A percentile compares a stretch with the other conserved stretches of the same genome.
Evolutionary conservation across 1,139 yeast genomes (phyloP).

Genomic region (Nakaseomyces uthaithaninus): DNA sequence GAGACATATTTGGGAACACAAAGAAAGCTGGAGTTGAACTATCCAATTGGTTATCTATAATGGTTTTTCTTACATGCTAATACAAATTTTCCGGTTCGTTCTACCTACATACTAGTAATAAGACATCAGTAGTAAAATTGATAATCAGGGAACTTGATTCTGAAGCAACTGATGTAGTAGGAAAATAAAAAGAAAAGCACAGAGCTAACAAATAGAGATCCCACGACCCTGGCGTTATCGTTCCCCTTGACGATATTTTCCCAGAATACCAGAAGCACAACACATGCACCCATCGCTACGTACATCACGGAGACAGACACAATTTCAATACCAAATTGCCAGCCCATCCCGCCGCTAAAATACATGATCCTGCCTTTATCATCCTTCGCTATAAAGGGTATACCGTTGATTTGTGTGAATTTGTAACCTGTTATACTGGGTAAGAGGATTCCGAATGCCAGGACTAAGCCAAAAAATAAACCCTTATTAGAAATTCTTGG

Average conservation of each 20-base stretch:
- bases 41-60: too few species aligned
- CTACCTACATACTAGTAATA: too few species aligned
- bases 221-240: constrained; percentile 16
- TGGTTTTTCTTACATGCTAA: too few species aligned
- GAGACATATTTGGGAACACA: too few species aligned
- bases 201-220: constrained; percentile 20
- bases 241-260: constrained; percentile 19
- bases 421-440: constrained; percentile 53
- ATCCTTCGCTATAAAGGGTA: constrained; percentile 54
- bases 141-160: constrained; percentile 36
- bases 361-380: constrained; percentile 42
- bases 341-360: constrained; percentile 54
- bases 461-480: constrained; percentile 33
- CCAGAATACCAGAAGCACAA: constrained; percentile 35
- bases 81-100: constrained; percentile 4
- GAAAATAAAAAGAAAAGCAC: constrained; percentile 32
- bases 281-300: constrained; percentile 36
- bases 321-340: constrained; percentile 65
- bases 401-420: constrained; percentile 49
- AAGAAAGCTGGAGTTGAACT: too few species aligned
- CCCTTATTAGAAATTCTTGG: constrained; percentile 34
- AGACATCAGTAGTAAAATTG: constrained; percentile 28
- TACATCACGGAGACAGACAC: constrained; percentile 45
- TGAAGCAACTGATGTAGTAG: constrained; percentile 33
- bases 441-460: constrained; percentile 39